phyloP scores from a whole-genome alignment of 2,329 filamentous ascomycete genomes.

The Sporothrix pallida region DNA sequence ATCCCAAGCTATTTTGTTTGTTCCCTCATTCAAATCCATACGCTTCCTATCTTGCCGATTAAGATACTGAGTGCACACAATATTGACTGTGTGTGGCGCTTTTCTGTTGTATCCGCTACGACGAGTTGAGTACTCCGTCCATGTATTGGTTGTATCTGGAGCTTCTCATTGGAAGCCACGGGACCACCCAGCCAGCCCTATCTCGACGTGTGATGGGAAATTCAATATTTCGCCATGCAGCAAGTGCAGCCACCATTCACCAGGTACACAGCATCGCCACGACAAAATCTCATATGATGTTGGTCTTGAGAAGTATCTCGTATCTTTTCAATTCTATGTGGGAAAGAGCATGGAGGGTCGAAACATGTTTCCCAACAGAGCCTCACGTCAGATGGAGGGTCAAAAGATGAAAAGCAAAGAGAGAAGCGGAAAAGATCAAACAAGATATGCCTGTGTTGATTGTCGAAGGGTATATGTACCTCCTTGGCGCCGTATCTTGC shows the following conservation, averaged over 20 bases:
- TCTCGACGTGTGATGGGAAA: neutral
- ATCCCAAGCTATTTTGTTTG: neutral
- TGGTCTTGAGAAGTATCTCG: too few relatives aligned
- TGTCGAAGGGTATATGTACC: constrained; percentile 2
- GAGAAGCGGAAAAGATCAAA: neutral
- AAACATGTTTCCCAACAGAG: too few relatives aligned
- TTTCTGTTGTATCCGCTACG: neutral
- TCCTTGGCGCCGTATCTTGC: neutral
- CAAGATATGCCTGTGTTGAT: neutral
- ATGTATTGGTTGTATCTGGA: neutral
- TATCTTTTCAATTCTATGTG: too few relatives aligned
- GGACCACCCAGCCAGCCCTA: neutral
- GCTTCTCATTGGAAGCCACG: neutral
- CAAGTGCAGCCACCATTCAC: neutral
- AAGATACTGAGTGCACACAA: neutral
- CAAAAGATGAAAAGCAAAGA: too few relatives aligned
- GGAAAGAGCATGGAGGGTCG: too few relatives aligned
- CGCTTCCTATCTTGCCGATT: neutral
- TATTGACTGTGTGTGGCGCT: constrained; percentile 3
- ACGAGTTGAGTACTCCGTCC: neutral
- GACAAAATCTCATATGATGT: too few relatives aligned
- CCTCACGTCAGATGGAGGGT: too few relatives aligned
- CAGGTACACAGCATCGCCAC: too few relatives aligned
- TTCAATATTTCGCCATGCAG: constrained; percentile 10
- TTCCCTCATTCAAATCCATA: neutral